A percentile compares a stretch with the other conserved stretches of the same genome.
phyloP scores from a whole-genome alignment of 305 asterid species.

The Galium porrigens region DNA sequence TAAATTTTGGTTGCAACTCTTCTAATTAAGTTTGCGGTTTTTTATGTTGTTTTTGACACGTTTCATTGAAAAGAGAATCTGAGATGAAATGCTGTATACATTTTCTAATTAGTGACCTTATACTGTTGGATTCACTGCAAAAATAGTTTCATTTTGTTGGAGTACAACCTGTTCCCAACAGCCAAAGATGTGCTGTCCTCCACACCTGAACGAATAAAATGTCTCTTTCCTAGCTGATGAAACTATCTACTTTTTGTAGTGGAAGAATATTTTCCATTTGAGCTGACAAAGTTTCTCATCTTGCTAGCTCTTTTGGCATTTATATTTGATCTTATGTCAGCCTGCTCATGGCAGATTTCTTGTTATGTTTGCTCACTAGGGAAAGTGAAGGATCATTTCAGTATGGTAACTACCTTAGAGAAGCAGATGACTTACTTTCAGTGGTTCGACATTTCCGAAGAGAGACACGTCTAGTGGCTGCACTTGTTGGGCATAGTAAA shows the following conservation, averaged over 20 bases:
- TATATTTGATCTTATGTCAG: neutral
- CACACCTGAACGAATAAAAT: neutral
- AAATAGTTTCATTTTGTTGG: conserved; percentile 1
- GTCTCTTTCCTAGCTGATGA: neutral
- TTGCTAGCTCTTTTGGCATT: neutral
- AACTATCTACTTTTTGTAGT: neutral
- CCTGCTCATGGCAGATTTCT: neutral
- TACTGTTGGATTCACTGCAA: neutral
- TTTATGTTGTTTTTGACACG: neutral
- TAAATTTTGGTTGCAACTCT: neutral
- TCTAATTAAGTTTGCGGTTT: neutral
- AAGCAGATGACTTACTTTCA: conserved; percentile 61
- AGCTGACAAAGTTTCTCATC: neutral
- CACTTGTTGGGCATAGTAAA: conserved; percentile 80
- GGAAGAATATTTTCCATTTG: neutral
- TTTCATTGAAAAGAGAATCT: neutral
- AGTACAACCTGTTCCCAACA: neutral
- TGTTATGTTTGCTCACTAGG: conserved; percentile 25
- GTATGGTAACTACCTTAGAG: conserved; percentile 69
- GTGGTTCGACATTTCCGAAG: conserved; percentile 52
- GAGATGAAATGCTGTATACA: neutral
- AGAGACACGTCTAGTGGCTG: conserved; percentile 32
- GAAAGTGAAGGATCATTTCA: conserved; percentile 81
- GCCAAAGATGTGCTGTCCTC: neutral
- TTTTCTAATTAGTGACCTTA: neutral